A percentile compares a stretch with the other conserved stretches of the same genome.
Evolutionary conservation across 805 yeast genomes (phyloP).

Genomic region (Saturnispora dispora): DNA sequence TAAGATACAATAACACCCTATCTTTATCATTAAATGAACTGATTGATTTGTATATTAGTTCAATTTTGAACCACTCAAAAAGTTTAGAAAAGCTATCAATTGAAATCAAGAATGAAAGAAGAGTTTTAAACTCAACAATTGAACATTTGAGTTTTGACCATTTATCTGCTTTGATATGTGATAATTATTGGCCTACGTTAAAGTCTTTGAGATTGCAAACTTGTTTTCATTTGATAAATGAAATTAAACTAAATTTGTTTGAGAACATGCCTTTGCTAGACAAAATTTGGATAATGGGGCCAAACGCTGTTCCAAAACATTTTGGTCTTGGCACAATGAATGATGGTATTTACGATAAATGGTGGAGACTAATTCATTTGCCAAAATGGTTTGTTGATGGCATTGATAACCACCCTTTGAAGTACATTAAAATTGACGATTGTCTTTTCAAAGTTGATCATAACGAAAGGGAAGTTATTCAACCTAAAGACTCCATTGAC

Average conservation of each 20-base stretch:
- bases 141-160: slow-evolving; percentile 16
- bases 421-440: slow-evolving; percentile 40
- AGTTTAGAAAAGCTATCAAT: slow-evolving; percentile 20
- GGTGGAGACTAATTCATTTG: slow-evolving; percentile 48
- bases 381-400: slow-evolving; percentile 32
- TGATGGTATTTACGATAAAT: slow-evolving; percentile 46
- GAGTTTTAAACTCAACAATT: slow-evolving; percentile 13
- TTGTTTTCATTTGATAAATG: slow-evolving; percentile 25
- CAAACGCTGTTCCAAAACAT: slow-evolving; percentile 44
- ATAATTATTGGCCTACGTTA: slow-evolving; percentile 17
- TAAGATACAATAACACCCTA: slow-evolving; percentile 18
- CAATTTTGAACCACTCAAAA: slow-evolving; percentile 9
- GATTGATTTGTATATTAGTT: slow-evolving; percentile 14
- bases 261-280: slow-evolving; percentile 22
- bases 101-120: slow-evolving; percentile 18
- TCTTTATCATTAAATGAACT: slow-evolving; percentile 11
- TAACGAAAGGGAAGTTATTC: slow-evolving; percentile 15
- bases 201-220: slow-evolving; percentile 33
- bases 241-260: slow-evolving; percentile 24
- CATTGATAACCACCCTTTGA: slow-evolving; percentile 16
- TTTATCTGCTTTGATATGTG: slow-evolving; percentile 11
- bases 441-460: slow-evolving; percentile 36
- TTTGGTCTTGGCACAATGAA: slow-evolving; percentile 47
- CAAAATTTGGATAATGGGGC: slow-evolving; percentile 38
- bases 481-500: slow-evolving; percentile 39